These are phyloP conservation scores for Lecanicillium sp. DNA, from an alignment of 2,329 filamentous ascomycete species.

Conservation along the genomic window DNA sequence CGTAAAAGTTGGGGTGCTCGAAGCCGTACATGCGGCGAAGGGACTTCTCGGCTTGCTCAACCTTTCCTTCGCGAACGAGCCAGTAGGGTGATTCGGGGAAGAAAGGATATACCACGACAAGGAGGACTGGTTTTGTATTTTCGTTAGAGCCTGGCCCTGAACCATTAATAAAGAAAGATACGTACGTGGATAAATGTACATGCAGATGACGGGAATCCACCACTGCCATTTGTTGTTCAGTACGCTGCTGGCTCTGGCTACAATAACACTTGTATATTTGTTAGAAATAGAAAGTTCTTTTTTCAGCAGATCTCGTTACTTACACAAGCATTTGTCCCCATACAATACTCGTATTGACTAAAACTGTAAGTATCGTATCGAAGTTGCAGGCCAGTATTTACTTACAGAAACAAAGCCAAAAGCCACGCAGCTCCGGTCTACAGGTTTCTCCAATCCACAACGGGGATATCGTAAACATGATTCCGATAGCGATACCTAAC, in stretches of 20 bases:
- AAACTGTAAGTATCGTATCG: not conserved
- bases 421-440: slow-evolving; percentile 26
- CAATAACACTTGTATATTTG: slow-evolving; percentile 9
- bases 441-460: slow-evolving; percentile 29
- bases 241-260: slow-evolving; percentile 14
- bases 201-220: slow-evolving; percentile 20
- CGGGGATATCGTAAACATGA: slow-evolving; percentile 27
- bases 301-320: not conserved
- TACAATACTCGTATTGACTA: slow-evolving; percentile 26
- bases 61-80: slow-evolving; percentile 16
- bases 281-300: not conserved
- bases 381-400: not conserved
- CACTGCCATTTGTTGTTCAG: slow-evolving; percentile 21
- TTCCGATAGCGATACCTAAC: slow-evolving; percentile 22
- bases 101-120: slow-evolving; percentile 18
- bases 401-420: slow-evolving; percentile 25
- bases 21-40: slow-evolving; percentile 19
- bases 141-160: no score
- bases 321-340: slow-evolving; percentile 22
- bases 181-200: slow-evolving; percentile 23
- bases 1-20: slow-evolving; percentile 15
- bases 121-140: slow-evolving; percentile 8
- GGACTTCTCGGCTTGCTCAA: slow-evolving; percentile 13
- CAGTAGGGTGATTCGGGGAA: slow-evolving; percentile 29
- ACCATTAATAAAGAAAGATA: slow-evolving; percentile 1